Base-by-base conservation (phyloP, 2,329 filamentous ascomycete species). In the Sarocladium strictum region DNA sequence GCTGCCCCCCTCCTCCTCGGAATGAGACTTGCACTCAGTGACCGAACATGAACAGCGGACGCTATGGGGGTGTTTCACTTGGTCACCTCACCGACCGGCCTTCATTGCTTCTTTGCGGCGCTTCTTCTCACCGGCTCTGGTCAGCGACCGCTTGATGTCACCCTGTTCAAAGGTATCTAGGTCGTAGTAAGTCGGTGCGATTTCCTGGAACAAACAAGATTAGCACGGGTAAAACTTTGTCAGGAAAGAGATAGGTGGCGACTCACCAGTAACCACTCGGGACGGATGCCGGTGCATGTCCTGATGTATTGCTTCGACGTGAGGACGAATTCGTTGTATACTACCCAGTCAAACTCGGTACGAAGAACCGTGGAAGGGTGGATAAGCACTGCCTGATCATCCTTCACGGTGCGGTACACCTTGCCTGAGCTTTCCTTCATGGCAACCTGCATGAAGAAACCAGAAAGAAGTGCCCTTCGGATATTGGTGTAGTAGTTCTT, bases 381-480 rank as follows among this genome's bases (percentile, higher is more conserved):
- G 57, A 99, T 80, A 63, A 97, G 79, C 45, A 99, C 94, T 47
- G 83, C 87, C 73, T 97, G 93, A 65, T 97, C 89, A 67, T 99
- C 95, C 76, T 97, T 99, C 69, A 99, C 87, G 1, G 94, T 99
- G 59, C 86, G 85, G 74, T 99, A 99, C 40, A 89, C 83, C 78
- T 97, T 97, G 66, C 89, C 89, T 27, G 83, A 86, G 53, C 83
- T 84, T 66, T 97, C 91, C 67, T 88, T 90, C 84, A 96, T 97
- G 56, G 94, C 95, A 21, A 97, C 90, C 70, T 99, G 94, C 94
- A 99, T 99, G 79, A 99, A 99, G 80, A 99, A 99, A 32, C 95
- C 94, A 1, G 92, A 83, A 12, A 97, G 87, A 14, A 99, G 80
- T 9, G 94, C 93, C 35, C 91, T 86, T 43, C 93, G 89, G 64